Conservation (phyloP, 1,284 basidiomycete genomes). For the Sporisorium reilianum region DNA sequence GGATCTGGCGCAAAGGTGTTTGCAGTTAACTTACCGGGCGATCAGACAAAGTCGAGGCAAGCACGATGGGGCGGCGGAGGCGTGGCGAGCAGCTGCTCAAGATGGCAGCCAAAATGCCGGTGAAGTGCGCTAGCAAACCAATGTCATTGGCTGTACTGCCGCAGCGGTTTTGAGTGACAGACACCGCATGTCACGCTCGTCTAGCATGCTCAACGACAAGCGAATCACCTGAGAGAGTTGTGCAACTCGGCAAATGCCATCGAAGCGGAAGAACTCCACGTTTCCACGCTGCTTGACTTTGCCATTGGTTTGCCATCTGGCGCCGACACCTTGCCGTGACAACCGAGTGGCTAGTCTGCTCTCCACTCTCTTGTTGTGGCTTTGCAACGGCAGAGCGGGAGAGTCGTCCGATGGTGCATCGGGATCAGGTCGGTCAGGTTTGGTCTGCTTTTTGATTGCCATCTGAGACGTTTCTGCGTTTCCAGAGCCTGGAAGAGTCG, state of each 20-base stretch:
- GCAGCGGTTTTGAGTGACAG: slow-evolving; percentile 9
- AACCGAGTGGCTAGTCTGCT: too few species aligned
- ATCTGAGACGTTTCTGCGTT: too few species aligned
- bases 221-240: too few species aligned
- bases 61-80: background rate
- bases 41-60: background rate
- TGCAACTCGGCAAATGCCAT: slow-evolving; percentile 1
- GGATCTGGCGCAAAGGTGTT: background rate
- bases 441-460: too few species aligned
- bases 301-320: background rate
- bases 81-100: background rate
- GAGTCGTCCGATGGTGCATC: too few species aligned
- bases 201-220: background rate
- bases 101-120: background rate
- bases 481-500: too few species aligned
- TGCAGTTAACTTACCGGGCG: slow-evolving; percentile 2
- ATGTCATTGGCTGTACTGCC: background rate
- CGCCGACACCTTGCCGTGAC: background rate
- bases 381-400: too few species aligned
- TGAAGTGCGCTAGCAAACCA: too few species aligned
- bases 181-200: slow-evolving; percentile 2
- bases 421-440: too few species aligned
- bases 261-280: background rate
- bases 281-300: too few species aligned
- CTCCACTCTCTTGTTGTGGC: too few species aligned